These are phyloP conservation scores for Diaporthe humulicola DNA, from an alignment of 2,329 filamentous ascomycete genomes.

Conservation along the genomic window DNA sequence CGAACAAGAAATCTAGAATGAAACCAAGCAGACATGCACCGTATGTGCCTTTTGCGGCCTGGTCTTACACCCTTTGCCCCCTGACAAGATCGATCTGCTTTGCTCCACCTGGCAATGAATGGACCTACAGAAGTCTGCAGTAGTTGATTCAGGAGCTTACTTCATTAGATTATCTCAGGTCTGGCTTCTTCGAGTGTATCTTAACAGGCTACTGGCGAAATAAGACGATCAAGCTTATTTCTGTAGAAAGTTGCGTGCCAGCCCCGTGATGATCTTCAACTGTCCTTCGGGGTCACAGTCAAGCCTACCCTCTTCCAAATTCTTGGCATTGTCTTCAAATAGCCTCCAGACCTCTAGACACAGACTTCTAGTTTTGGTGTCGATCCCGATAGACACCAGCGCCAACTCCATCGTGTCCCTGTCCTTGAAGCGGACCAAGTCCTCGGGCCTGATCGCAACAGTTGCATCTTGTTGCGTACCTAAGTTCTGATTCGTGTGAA, in stretches of 20 bases:
- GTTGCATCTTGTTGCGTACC: conserved; percentile 6
- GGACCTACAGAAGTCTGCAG: too few relatives aligned
- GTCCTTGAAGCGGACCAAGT: neutral
- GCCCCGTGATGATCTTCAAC: conserved; percentile 7
- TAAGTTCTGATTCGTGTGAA: neutral
- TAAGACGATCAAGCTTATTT: neutral
- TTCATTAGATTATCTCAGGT: too few relatives aligned
- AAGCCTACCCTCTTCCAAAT: neutral
- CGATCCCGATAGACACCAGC: neutral
- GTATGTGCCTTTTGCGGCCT: neutral
- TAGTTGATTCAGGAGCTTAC: too few relatives aligned
- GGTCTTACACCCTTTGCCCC: neutral
- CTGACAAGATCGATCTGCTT: neutral
- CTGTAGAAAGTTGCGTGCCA: conserved; percentile 1
- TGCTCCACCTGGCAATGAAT: neutral
- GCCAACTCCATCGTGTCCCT: conserved; percentile 7
- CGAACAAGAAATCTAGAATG: too few relatives aligned
- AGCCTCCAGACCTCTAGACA: conserved; percentile 15
- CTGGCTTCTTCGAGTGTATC: too few relatives aligned
- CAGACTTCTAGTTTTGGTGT: neutral
- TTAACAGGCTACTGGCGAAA: neutral
- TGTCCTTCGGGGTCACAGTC: neutral
- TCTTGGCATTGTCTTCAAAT: conserved; percentile 3
- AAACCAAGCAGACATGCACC: too few relatives aligned
- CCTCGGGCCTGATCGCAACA: neutral